Percentiles rank a stretch among this genome's conserved stretches.
phyloP scores from a whole-genome alignment of 371 early-diverging fungal genomes.

The Umbelopsis sp. region DNA sequence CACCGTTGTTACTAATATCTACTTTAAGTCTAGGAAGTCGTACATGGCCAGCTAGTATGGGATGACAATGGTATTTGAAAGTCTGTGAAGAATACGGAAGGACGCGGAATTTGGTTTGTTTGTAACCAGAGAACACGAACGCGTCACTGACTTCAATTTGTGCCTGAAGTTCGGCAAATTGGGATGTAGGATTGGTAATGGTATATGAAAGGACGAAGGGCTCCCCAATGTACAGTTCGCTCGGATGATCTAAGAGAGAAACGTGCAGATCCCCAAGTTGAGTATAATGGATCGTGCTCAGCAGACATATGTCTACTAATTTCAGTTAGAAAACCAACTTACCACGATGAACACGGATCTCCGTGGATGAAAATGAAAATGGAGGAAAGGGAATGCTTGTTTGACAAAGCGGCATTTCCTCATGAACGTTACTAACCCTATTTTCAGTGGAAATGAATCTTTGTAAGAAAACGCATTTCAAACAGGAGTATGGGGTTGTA shows the following conservation, averaged over 20 bases:
- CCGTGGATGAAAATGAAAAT: slow-evolving; percentile 8
- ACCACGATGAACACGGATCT: slow-evolving; percentile 13
- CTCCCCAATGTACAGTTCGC: slow-evolving; percentile 53
- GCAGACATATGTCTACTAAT: background rate
- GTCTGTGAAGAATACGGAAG: slow-evolving; percentile 52
- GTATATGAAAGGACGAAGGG: slow-evolving; percentile 65
- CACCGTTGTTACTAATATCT: slow-evolving; percentile 15
- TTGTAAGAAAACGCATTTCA: slow-evolving; percentile 4
- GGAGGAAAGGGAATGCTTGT: slow-evolving; percentile 22
- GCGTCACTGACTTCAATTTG: slow-evolving; percentile 72
- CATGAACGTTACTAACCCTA: slow-evolving; percentile 15
- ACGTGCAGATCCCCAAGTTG: background rate
- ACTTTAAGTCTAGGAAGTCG: slow-evolving; percentile 56
- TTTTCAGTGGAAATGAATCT: background rate
- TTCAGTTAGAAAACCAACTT: background rate
- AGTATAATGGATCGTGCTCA: slow-evolving; percentile 8
- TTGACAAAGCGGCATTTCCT: slow-evolving; percentile 18
- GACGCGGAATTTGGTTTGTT: slow-evolving; percentile 58
- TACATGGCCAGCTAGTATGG: slow-evolving; percentile 56
- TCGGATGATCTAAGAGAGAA: slow-evolving; percentile 49
- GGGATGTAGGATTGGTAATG: slow-evolving; percentile 65
- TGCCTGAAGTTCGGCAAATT: slow-evolving; percentile 57
- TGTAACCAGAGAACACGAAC: slow-evolving; percentile 75
- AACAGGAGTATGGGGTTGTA: no score
- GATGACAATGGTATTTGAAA: slow-evolving; percentile 50